phyloP scores from a whole-genome alignment of 2,329 filamentous ascomycete species.

The Hymenoscyphus albidus region DNA sequence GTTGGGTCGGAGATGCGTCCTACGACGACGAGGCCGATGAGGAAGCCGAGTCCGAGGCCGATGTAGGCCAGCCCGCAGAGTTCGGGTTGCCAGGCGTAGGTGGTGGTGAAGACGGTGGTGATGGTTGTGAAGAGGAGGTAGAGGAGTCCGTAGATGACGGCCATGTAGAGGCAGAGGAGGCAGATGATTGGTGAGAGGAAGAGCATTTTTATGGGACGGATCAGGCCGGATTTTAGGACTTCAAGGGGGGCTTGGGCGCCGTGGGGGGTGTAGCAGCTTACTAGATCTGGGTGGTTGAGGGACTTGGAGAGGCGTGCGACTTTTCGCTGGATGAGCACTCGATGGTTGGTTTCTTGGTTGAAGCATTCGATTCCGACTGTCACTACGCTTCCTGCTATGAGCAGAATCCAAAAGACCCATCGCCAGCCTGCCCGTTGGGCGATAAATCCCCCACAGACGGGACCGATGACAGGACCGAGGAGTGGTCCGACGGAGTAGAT shows the following conservation, averaged over 20 bases:
- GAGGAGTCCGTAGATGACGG: constrained; percentile 49
- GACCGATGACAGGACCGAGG: constrained; percentile 34
- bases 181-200: constrained; percentile 38
- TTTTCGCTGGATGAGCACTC: constrained; percentile 50
- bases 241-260: constrained; percentile 23
- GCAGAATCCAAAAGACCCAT: constrained; percentile 42
- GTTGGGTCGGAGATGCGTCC: constrained; percentile 43
- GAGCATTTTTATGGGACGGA: constrained; percentile 47
- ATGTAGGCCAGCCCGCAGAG: constrained; percentile 44
- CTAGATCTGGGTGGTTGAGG: constrained; percentile 42
- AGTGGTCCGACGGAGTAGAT: constrained; percentile 30
- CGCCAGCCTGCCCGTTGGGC: constrained; percentile 49
- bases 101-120: constrained; percentile 44
- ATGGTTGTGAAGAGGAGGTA: constrained; percentile 53
- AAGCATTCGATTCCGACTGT: constrained; percentile 39
- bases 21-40: constrained; percentile 41
- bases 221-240: constrained; percentile 41
- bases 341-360: constrained; percentile 46
- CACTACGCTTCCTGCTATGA: constrained; percentile 42
- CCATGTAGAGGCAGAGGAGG: constrained; percentile 47
- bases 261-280: constrained; percentile 42
- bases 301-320: constrained; percentile 42
- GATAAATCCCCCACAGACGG: constrained; percentile 31
- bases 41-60: constrained; percentile 42
- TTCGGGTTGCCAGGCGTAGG: constrained; percentile 41